Percentiles rank a stretch among this genome's conserved stretches.
These are phyloP conservation scores for Sugiyamaella chiloensis DNA, from an alignment of 805 yeast species.

Conservation along the genomic window DNA sequence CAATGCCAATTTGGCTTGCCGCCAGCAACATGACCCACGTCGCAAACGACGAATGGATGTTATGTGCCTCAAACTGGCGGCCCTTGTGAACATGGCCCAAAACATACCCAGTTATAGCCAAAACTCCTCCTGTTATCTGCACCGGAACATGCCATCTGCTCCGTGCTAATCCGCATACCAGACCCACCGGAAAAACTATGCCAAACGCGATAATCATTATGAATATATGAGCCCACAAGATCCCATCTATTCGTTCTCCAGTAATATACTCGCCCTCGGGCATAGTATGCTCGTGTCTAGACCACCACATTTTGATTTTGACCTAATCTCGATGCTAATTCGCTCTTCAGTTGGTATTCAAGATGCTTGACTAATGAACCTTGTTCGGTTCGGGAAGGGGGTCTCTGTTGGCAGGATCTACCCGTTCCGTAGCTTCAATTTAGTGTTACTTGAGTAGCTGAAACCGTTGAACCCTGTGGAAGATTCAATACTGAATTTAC, in stretches of 20 bases:
- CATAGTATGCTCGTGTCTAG: constrained; percentile 23
- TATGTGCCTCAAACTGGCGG: constrained; percentile 33
- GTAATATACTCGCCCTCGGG: constrained; percentile 22
- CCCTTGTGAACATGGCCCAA: constrained; percentile 40
- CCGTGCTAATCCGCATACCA: constrained; percentile 39
- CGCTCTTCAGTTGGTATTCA: too few relatives aligned
- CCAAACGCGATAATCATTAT: constrained; percentile 38
- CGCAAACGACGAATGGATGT: constrained; percentile 36
- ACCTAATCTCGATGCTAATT: too few relatives aligned
- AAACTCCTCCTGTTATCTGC: constrained; percentile 34
- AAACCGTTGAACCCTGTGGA: too few relatives aligned
- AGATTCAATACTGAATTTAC: too few relatives aligned
- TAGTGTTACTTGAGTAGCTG: too few relatives aligned
- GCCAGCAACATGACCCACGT: constrained; percentile 33
- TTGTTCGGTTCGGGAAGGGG: too few relatives aligned
- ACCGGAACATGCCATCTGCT: constrained; percentile 37
- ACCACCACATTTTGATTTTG: too few relatives aligned
- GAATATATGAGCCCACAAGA: constrained; percentile 34
- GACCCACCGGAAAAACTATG: constrained; percentile 38
- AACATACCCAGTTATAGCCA: constrained; percentile 38
- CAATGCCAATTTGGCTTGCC: constrained; percentile 33
- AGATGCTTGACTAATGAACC: too few relatives aligned
- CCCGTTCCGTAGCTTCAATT: too few relatives aligned
- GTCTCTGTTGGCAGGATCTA: too few relatives aligned
- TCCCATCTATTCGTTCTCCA: constrained; percentile 22